Base-by-base conservation (phyloP, 805 yeast genomes). In the Metschnikowia kofuensis region DNA sequence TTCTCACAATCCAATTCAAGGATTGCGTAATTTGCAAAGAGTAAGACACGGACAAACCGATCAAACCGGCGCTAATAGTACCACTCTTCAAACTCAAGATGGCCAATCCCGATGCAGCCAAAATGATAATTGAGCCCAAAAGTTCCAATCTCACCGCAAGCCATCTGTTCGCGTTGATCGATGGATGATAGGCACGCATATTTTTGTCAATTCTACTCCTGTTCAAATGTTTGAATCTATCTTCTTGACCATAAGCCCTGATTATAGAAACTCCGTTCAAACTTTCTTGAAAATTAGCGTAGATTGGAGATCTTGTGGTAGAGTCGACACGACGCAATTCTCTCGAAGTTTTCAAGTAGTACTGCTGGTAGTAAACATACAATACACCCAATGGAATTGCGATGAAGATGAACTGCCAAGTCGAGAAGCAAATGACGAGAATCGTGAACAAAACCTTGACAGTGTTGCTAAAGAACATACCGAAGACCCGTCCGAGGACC, bases 141-240 rank as follows among this genome's bases (percentile, higher is more conserved):
- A 88, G 84, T 68, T 95, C 98, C 51, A 94, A 77, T 62, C 99
- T 80, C 10, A 89, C 96, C 9, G 98, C 97, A 52, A 94, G 79
- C 99, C 99, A 94, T 72, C 99, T 83, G 67, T 95, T 94, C 11
- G 97, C 91, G 64, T 88, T 86, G 49, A 90, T 83, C 10, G 96
- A 79, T 29, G 97, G 97, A 75, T 89, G 95, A 62, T 81, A 89
- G 0, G 98, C 98, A 59, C 87, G 79, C 86, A 92, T 82, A 65
- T 94, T 92, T 60, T 79, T 80, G 63, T 94, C 98, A 59, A 91
- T 79, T 63, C 87, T 80, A 37, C 79, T 70, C 61, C 81, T 80
- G 63, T 86, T 87, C 65, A 86, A 75, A 57, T 74, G 80, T 39
- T 69, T 70, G 62, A 87, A 87, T 64, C 94, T 75, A 1, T 71